Evolutionary conservation across 352 stramenopile genomes (phyloP).

Genomic region (Pythium phragmiticola): DNA sequence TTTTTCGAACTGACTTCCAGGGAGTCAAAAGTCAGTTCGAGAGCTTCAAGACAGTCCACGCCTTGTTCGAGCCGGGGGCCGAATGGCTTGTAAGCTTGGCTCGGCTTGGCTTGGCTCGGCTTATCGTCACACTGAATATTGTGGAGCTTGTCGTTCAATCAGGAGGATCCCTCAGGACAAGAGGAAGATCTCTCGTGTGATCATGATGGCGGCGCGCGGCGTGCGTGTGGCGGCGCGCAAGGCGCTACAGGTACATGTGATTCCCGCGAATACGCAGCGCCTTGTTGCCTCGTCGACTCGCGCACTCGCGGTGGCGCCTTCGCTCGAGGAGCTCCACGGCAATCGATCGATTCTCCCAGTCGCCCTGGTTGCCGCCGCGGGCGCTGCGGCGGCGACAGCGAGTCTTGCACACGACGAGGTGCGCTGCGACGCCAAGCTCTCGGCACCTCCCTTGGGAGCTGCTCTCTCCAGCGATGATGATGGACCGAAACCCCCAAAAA

Average conservation of each 20-base stretch:
- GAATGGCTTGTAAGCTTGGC: neutral
- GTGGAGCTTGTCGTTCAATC: neutral
- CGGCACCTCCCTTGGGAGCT: neutral
- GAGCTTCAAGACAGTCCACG: conserved; percentile 2
- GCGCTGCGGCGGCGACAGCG: neutral
- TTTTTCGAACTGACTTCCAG: neutral
- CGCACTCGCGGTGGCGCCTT: neutral
- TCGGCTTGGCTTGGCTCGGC: conserved; percentile 8
- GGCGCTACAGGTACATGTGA: conserved; percentile 5
- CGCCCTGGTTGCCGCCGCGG: neutral
- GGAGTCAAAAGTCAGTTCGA: conserved; percentile 17
- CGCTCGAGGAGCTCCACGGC: neutral
- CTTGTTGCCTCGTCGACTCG: neutral
- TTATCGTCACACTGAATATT: neutral
- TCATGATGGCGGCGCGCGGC: neutral
- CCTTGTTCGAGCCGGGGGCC: conserved; percentile 7
- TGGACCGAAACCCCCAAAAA: conserved; percentile 23
- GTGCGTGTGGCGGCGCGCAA: conserved; percentile 7
- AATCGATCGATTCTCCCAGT: conserved; percentile 9
- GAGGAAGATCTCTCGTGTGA: neutral
- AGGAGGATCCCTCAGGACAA: neutral
- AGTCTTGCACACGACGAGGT: neutral
- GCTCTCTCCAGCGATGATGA: neutral
- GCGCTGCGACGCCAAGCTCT: conserved; percentile 16
- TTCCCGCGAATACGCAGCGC: neutral